These are phyloP conservation scores for Fusarium xylarioides DNA, from an alignment of 2,329 filamentous ascomycete species.

Conservation along the genomic window DNA sequence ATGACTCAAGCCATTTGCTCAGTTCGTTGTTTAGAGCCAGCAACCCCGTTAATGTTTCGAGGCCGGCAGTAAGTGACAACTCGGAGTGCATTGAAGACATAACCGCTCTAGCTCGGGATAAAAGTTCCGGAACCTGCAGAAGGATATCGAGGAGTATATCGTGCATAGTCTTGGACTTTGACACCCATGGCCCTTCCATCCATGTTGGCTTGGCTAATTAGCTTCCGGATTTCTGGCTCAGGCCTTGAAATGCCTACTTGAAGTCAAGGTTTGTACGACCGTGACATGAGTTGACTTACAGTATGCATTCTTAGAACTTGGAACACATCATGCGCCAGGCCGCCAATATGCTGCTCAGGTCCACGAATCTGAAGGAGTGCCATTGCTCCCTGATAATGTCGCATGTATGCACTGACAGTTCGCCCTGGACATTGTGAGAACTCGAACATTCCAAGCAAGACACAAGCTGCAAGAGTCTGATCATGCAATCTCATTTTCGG, in stretches of 20 bases:
- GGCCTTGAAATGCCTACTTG: not conserved
- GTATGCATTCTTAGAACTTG: not conserved
- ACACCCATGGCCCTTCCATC: not conserved
- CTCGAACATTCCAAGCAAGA: not conserved
- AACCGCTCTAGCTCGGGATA: not conserved
- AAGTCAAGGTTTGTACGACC: accelerated
- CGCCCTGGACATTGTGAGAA: not conserved
- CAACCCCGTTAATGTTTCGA: accelerated
- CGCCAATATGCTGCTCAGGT: accelerated
- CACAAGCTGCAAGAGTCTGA: accelerated
- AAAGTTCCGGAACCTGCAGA: not conserved
- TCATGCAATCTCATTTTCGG: accelerated
- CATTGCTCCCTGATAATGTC: not conserved
- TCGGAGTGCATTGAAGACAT: too few species aligned
- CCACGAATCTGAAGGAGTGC: not conserved
- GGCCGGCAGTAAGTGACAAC: accelerated
- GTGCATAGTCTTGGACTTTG: not conserved
- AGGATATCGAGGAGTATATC: not conserved
- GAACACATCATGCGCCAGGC: not conserved
- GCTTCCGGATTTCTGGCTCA: too few species aligned
- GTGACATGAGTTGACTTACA: accelerated
- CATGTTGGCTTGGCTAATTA: not conserved
- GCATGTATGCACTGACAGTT: not conserved
- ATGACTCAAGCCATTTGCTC: not conserved
- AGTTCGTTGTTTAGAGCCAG: accelerated